Percentiles rank a stretch among this genome's conserved stretches.
Evolutionary conservation across 2,329 filamentous ascomycete species (phyloP).

Genomic region (Cercospora sp.): DNA sequence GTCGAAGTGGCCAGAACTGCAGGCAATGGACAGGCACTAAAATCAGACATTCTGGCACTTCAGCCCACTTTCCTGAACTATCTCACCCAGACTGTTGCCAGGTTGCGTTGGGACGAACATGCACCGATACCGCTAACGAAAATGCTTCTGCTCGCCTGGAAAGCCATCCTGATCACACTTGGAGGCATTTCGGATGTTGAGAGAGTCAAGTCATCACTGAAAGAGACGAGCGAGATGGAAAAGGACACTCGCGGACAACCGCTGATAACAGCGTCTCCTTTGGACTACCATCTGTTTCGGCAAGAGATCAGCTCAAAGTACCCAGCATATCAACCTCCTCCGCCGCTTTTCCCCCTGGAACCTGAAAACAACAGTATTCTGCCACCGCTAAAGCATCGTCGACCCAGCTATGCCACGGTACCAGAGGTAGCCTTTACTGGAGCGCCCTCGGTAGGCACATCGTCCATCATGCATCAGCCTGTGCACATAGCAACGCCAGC

Average conservation of each 20-base stretch:
- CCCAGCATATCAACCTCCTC: conserved; percentile 89
- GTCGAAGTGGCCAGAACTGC: conserved; percentile 48
- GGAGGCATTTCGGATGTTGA: conserved; percentile 75
- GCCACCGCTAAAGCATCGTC: conserved; percentile 77
- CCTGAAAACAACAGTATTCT: conserved; percentile 88
- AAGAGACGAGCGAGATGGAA: conserved; percentile 57
- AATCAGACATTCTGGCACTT: conserved; percentile 38
- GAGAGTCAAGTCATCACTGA: conserved; percentile 70
- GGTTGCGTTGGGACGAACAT: conserved; percentile 59
- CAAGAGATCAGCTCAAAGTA: conserved; percentile 98
- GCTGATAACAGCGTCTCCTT: conserved; percentile 86
- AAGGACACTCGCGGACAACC: conserved; percentile 64
- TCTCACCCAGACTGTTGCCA: conserved; percentile 62
- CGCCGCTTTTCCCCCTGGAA: conserved; percentile 79
- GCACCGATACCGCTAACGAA: conserved; percentile 58
- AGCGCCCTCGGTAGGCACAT: conserved; percentile 49
- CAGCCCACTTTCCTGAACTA: conserved; percentile 68
- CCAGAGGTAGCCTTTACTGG: conserved; percentile 46
- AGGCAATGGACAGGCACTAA: conserved; percentile 33
- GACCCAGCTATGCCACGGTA: conserved; percentile 43
- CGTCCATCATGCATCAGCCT: conserved; percentile 88
- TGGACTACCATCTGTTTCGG: conserved; percentile 94
- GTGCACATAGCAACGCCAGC: conserved; percentile 98
- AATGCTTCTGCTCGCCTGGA: conserved; percentile 79
- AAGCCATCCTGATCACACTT: conserved; percentile 81